Evolutionary conservation across 805 yeast genomes (phyloP).

Genomic region (Spencermartinsiella europaea): DNA sequence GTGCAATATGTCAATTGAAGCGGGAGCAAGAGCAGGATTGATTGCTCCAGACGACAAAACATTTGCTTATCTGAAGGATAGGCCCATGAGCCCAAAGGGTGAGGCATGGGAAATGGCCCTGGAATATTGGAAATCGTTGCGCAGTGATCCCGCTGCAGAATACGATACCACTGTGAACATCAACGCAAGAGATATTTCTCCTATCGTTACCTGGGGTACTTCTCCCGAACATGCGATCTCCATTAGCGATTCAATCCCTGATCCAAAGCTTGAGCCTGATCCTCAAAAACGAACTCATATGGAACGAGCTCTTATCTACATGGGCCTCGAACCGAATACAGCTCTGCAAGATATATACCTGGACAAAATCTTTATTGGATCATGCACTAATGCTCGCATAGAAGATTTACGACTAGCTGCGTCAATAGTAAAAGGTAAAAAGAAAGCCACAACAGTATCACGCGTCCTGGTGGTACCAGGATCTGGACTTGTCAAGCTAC

Average conservation of each 20-base stretch:
- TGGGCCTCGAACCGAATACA: constrained; percentile 81
- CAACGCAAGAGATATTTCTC: constrained; percentile 78
- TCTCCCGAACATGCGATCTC: constrained; percentile 98
- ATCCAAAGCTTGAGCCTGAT: constrained; percentile 59
- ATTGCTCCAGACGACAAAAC: constrained; percentile 90
- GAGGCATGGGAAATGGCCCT: constrained; percentile 93
- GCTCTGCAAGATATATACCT: constrained; percentile 65
- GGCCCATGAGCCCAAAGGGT: constrained; percentile 92
- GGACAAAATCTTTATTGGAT: constrained; percentile 95
- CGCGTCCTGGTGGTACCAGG: constrained; percentile 90
- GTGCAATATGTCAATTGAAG: constrained; percentile 98
- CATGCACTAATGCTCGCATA: constrained; percentile 95
- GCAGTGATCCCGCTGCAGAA: constrained; percentile 81
- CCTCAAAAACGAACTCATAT: constrained; percentile 75
- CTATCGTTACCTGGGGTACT: constrained; percentile 99
- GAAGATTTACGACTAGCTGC: constrained; percentile 97
- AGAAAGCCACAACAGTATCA: constrained; percentile 73
- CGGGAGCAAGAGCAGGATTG: constrained; percentile 99
- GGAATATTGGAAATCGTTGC: constrained; percentile 79
- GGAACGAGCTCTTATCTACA: constrained; percentile 85
- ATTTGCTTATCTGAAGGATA: constrained; percentile 79
- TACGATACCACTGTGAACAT: constrained; percentile 80
- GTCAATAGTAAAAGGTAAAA: constrained; percentile 79
- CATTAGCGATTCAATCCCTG: constrained; percentile 83
- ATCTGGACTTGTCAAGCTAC: constrained; percentile 85